phyloP scores from a whole-genome alignment of 1,139 yeast species.

The Wickerhamomyces sp. region DNA sequence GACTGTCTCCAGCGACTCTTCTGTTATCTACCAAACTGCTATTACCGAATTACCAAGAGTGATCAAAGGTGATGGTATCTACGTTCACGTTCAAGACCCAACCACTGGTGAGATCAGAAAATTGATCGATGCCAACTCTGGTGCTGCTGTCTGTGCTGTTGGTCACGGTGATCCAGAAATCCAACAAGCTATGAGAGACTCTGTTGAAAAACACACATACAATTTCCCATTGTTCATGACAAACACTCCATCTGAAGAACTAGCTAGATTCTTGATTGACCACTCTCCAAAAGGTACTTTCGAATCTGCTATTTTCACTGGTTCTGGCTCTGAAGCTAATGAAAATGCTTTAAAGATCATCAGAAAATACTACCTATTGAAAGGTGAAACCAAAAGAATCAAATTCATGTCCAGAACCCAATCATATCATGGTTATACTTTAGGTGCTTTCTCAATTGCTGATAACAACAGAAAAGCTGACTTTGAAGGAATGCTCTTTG shows the following conservation, averaged over 20 bases:
- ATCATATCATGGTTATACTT: constrained; percentile 57
- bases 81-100: constrained; percentile 45
- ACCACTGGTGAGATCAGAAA: constrained; percentile 37
- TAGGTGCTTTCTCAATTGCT: constrained; percentile 49
- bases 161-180: constrained; percentile 57
- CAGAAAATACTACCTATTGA: constrained; percentile 52
- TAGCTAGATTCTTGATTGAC: constrained; percentile 49
- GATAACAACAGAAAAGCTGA: constrained; percentile 39
- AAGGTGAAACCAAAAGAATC: constrained; percentile 43
- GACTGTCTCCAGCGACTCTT: constrained; percentile 6
- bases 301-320: constrained; percentile 49
- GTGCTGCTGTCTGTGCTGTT: constrained; percentile 61
- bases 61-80: constrained; percentile 45
- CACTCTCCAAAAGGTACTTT: constrained; percentile 52
- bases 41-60: constrained; percentile 15
- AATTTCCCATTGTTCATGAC: constrained; percentile 40
- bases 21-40: constrained; percentile 14
- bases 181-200: constrained; percentile 41
- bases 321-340: constrained; percentile 60
- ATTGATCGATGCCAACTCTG: constrained; percentile 51
- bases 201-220: constrained; percentile 42
- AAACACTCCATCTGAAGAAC: constrained; percentile 43
- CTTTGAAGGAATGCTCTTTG: constrained; percentile 36
- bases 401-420: constrained; percentile 49
- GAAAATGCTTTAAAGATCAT: constrained; percentile 55